phyloP scores from a whole-genome alignment of 257 asterid species.

The Penstemon newberryi region DNA sequence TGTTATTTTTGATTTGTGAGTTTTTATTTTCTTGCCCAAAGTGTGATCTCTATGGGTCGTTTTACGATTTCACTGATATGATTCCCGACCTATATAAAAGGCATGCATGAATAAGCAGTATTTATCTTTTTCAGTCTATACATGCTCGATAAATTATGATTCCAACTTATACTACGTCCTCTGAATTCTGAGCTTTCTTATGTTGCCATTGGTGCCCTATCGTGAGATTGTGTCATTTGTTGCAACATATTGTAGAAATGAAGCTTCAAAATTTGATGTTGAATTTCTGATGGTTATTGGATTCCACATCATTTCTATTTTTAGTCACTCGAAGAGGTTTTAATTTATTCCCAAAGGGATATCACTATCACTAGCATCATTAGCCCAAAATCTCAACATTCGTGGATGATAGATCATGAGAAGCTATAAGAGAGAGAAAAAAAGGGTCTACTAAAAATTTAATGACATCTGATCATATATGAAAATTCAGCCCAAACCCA shows the following conservation, averaged over 20 bases:
- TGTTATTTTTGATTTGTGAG: not conserved
- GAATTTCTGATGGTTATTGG: constrained; percentile 12
- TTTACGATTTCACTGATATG: not conserved
- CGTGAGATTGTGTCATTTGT: constrained; percentile 2
- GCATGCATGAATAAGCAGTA: not conserved
- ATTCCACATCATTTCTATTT: not conserved
- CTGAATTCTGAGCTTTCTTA: not conserved
- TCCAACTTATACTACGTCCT: not conserved
- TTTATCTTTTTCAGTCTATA: not conserved
- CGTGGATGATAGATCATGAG: not conserved
- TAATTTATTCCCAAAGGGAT: not conserved
- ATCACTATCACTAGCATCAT: no score
- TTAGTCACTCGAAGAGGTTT: constrained; percentile 5
- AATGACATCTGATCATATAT: constrained; percentile 9
- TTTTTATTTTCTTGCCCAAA: constrained; percentile 10
- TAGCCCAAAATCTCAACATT: not conserved
- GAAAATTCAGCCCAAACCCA: no score
- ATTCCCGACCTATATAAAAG: not conserved
- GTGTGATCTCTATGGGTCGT: not conserved
- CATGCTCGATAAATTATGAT: not conserved
- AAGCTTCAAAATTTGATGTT: not conserved
- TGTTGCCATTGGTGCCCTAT: constrained; percentile 5
- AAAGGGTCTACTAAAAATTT: not conserved
- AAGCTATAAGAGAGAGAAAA: not conserved
- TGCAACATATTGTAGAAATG: not conserved